Evolutionary conservation across 768 basidiomycete genomes (phyloP), one percentile per base, ranked within the genome.

Genomic region (Mrakia frigida): DNA sequence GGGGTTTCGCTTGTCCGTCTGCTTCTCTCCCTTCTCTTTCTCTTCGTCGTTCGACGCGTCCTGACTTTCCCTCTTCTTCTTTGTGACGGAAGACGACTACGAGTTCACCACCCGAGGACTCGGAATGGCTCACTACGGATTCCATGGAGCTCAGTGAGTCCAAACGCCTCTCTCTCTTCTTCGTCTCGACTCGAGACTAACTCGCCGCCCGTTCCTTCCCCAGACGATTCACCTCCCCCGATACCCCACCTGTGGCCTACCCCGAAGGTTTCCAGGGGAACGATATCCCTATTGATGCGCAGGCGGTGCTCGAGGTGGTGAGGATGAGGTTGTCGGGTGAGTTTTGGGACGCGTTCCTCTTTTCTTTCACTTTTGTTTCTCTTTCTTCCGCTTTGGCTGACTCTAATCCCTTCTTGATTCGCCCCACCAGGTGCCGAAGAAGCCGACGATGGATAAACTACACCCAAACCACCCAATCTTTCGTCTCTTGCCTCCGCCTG

Each of bases 221-320:
- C 74, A 35, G 33, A 73, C 92, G 92, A 69, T 94, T 95, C 81
- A 90, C 92, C 2, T 86, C 88, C 60, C 92, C 93, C 0, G 87
- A 88, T 18, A 81, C 89, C 6, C 94, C 93, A 84, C 84, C 84
- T 5, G 87, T 89, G 0, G 84, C 86, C 28, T 93, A 95, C 79
- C 92, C 93, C 0, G 88, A 90, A 56, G 94, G 92, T n/a, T 97
- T 97, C 85, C 93, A 94, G 87, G 94, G 89, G 21, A 93, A 91
- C 82, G 87, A 86, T 18, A 97, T 97, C 77, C 94, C 93, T 3
- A 86, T 97, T 41, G 88, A 94, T 82, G 92, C 90, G 10, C 86
- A 85, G 53, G 85, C 85, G 0, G 91, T 94, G 6, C 37, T 77
- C 23, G 52, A 43, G 10, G 60, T 77, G 31, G 76, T 77, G 23